Percentiles rank a stretch among this genome's conserved stretches.
phyloP scores from a whole-genome alignment of 805 yeast genomes.

The Starmerella bombicola region DNA sequence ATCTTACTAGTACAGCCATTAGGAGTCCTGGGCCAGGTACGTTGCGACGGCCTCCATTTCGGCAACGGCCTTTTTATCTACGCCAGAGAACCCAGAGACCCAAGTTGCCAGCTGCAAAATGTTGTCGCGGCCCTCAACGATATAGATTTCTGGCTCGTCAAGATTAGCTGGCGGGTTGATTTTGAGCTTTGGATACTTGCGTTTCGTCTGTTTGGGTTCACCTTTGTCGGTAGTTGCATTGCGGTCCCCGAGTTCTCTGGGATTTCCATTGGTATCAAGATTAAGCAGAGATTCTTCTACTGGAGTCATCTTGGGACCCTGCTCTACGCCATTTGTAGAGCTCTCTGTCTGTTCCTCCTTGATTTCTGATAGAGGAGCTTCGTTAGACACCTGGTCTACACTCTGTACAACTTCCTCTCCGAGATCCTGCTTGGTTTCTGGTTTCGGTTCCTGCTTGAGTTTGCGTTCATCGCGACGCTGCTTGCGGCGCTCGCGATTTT shows the following conservation, averaged over 20 bases:
- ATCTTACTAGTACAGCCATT: no score
- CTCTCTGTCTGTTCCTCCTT: not conserved
- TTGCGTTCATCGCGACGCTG: conserved; percentile 4
- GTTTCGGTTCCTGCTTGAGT: not conserved
- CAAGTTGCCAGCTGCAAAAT: conserved; percentile 23
- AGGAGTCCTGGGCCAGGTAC: conserved; percentile 11
- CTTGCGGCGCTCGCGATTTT: conserved; percentile 9
- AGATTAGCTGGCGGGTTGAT: conserved; percentile 9
- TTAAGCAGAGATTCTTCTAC: not conserved
- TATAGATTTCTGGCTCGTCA: conserved; percentile 16
- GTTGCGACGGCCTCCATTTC: conserved; percentile 9
- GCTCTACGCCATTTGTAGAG: not conserved
- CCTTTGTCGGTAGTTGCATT: not conserved
- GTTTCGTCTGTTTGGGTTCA: conserved; percentile 5
- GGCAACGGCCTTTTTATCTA: conserved; percentile 8
- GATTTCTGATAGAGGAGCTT: not conserved
- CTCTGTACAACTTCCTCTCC: not conserved
- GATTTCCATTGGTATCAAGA: not conserved
- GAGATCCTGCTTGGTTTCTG: not conserved
- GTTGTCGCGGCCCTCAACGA: conserved; percentile 23
- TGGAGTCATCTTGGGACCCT: not conserved
- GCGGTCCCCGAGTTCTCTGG: not conserved
- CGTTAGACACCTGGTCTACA: not conserved
- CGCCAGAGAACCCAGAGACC: conserved; percentile 22
- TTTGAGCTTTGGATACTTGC: conserved; percentile 18